Percentiles rank a stretch among this genome's conserved stretches.
Evolutionary conservation across 331 rosid genomes (phyloP).

Genomic region (Dryas integrifolia): DNA sequence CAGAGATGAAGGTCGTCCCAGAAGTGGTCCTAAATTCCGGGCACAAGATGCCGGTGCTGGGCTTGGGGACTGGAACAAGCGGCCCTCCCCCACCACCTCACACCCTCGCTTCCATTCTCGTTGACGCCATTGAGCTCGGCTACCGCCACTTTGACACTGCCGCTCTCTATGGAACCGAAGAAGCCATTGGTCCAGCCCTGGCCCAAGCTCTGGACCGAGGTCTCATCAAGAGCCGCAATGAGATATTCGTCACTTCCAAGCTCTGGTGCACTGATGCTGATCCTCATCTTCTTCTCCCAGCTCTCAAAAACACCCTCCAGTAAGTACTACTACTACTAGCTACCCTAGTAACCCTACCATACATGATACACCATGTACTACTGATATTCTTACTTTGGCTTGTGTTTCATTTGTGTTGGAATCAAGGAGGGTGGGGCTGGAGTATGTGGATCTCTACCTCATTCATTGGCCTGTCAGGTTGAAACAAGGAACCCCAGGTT

Average conservation of each 20-base stretch:
- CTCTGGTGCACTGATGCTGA: constrained; percentile 50
- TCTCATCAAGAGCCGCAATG: constrained; percentile 40
- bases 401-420: background rate
- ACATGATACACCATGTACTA: too few relatives aligned
- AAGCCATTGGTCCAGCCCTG: constrained; percentile 46
- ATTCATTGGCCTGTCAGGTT: constrained; percentile 43
- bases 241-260: constrained; percentile 53
- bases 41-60: constrained; percentile 52
- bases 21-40: constrained; percentile 37
- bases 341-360: too few relatives aligned
- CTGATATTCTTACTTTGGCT: too few relatives aligned
- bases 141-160: constrained; percentile 53
- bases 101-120: constrained; percentile 35
- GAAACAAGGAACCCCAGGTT: constrained; percentile 14
- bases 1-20: background rate
- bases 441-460: constrained; percentile 51
- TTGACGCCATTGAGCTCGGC: constrained; percentile 45
- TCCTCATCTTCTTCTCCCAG: constrained; percentile 46
- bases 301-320: constrained; percentile 45
- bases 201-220: constrained; percentile 35
- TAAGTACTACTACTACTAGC: background rate
- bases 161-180: constrained; percentile 47
- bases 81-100: constrained; percentile 35
- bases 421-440: constrained; percentile 45
- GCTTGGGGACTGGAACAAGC: constrained; percentile 37